These are phyloP conservation scores for Lactifluus pinguis DNA, from an alignment of 768 basidiomycete species.

Conservation along the genomic window DNA sequence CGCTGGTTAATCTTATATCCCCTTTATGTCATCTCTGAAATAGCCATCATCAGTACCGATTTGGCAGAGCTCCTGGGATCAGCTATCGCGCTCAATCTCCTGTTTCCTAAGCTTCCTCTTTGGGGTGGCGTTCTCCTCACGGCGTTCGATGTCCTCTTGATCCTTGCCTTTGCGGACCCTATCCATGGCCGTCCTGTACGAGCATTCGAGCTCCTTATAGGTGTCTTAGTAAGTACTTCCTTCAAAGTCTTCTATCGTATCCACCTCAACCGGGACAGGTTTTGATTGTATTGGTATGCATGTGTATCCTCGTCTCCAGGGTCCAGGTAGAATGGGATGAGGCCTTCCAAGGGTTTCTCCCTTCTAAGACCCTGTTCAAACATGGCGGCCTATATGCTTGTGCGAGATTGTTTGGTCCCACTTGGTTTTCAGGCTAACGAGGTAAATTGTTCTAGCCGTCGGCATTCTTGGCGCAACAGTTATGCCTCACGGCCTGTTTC, in stretches of 20 bases:
- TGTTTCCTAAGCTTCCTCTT: constrained; percentile 38
- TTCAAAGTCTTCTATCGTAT: not conserved
- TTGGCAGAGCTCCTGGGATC: constrained; percentile 53
- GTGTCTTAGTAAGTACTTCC: constrained; percentile 7
- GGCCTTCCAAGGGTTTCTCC: constrained; percentile 15
- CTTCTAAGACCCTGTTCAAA: constrained; percentile 13
- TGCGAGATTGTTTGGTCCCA: not conserved
- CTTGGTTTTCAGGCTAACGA: not conserved
- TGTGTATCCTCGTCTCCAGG: constrained; percentile 20
- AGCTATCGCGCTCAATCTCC: constrained; percentile 48
- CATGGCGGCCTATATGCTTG: constrained; percentile 16
- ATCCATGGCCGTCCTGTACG: constrained; percentile 46
- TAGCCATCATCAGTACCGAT: constrained; percentile 49
- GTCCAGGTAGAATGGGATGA: constrained; percentile 12
- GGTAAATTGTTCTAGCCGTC: constrained; percentile 3
- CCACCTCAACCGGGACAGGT: constrained; percentile 5
- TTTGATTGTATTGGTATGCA: constrained; percentile 16
- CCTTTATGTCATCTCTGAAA: constrained; percentile 40
- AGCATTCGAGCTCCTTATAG: constrained; percentile 57
- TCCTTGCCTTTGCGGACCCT: constrained; percentile 67
- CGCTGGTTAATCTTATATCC: constrained; percentile 38
- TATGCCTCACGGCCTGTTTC: constrained; percentile 41
- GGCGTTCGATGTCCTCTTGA: constrained; percentile 38
- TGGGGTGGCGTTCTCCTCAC: constrained; percentile 43
- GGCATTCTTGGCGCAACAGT: constrained; percentile 34